phyloP scores from a whole-genome alignment of 495 filamentous ascomycete genomes.

The Penicillium egyptiacum region DNA sequence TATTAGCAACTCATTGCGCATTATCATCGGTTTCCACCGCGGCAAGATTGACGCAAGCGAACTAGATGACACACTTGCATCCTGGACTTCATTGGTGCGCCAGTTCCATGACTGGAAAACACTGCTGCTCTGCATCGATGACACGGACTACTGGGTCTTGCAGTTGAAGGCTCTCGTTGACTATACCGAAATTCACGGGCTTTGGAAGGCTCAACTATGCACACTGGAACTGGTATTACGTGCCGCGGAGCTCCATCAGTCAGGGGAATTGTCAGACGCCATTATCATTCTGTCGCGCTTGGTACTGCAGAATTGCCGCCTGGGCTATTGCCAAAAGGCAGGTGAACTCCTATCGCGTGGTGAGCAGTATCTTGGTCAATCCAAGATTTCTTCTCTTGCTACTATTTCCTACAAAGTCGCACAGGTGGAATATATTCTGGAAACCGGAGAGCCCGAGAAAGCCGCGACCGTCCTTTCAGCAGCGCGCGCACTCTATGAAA shows the following conservation, averaged over 20 bases:
- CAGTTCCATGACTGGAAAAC: constrained; percentile 48
- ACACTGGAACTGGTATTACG: constrained; percentile 49
- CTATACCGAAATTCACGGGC: constrained; percentile 74
- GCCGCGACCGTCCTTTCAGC: constrained; percentile 39
- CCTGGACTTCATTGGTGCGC: constrained; percentile 39
- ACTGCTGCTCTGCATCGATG: constrained; percentile 59
- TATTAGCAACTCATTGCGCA: constrained; percentile 54
- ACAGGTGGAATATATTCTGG: constrained; percentile 71
- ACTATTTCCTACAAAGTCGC: constrained; percentile 64
- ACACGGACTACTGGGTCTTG: constrained; percentile 56
- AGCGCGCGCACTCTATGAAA: constrained; percentile 39
- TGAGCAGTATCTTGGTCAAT: constrained; percentile 44
- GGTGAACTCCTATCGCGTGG: constrained; percentile 62
- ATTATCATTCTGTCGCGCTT: constrained; percentile 60
- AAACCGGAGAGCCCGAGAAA: constrained; percentile 61
- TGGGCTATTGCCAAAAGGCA: constrained; percentile 77
- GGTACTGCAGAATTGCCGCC: constrained; percentile 68
- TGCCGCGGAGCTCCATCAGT: constrained; percentile 52
- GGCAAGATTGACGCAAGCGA: constrained; percentile 46
- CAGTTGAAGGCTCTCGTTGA: constrained; percentile 72
- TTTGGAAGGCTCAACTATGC: constrained; percentile 52
- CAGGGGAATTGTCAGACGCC: constrained; percentile 53
- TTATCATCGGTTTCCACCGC: constrained; percentile 55
- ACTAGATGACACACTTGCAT: constrained; percentile 45
- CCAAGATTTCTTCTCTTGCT: constrained; percentile 41